Conservation (phyloP, 2,329 filamentous ascomycete species). For the Shiraia bambusicola region DNA sequence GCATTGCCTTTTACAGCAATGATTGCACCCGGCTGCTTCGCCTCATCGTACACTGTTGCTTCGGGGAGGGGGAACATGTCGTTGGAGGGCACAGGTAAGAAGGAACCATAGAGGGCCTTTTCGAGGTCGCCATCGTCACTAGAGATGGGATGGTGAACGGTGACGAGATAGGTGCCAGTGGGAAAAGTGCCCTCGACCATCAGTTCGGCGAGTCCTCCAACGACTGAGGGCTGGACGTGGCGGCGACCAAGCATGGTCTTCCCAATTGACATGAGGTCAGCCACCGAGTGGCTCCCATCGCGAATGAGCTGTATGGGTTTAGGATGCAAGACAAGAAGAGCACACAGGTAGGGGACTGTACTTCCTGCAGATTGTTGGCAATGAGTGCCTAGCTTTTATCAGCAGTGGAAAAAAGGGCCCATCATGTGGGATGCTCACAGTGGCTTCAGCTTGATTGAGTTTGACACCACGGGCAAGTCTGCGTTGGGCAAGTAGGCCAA, state of each 20-base stretch:
- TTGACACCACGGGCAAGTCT: constrained; percentile 84
- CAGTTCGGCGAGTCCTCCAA: constrained; percentile 75
- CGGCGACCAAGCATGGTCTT: constrained; percentile 90
- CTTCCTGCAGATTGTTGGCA: constrained; percentile 85
- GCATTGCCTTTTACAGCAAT: constrained; percentile 68
- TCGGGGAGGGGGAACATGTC: constrained; percentile 68
- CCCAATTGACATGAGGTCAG: constrained; percentile 90
- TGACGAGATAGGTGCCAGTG: constrained; percentile 89
- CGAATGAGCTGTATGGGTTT: constrained; percentile 69
- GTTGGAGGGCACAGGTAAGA: constrained; percentile 74
- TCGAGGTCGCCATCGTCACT: constrained; percentile 82
- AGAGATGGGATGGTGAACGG: constrained; percentile 85
- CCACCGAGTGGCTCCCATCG: constrained; percentile 89
- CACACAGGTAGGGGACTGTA: constrained; percentile 37
- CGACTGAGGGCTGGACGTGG: constrained; percentile 83
- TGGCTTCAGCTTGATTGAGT: constrained; percentile 87
- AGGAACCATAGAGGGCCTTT: constrained; percentile 88
- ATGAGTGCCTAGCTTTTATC: constrained; percentile 67
- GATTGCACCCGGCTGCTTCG: constrained; percentile 76
- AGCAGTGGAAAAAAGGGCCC: constrained; percentile 4
- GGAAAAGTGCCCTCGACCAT: constrained; percentile 95
- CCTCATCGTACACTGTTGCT: constrained; percentile 64
- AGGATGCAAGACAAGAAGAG: constrained; percentile 16
- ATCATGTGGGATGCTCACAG: constrained; percentile 52
- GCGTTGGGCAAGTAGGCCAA: constrained; percentile 83